These are phyloP conservation scores for Candida labiduridarum DNA, from an alignment of 1,139 yeast species.

Conservation along the genomic window DNA sequence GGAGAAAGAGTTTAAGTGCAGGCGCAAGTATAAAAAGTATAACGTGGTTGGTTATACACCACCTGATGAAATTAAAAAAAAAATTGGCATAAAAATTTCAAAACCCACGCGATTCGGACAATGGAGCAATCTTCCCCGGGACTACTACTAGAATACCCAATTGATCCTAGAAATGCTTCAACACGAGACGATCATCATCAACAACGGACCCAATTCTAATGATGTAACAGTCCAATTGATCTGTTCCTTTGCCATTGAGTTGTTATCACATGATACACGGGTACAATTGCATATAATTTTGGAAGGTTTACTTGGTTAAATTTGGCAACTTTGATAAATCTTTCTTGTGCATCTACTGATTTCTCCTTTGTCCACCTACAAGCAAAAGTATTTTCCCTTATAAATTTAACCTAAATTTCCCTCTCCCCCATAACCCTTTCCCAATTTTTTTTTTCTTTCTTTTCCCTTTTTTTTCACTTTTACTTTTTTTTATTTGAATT, in stretches of 20 bases:
- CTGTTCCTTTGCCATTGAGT: background rate
- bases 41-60: background rate
- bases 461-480: background rate
- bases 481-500: background rate
- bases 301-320: background rate
- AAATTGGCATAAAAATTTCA: background rate
- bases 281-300: background rate
- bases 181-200: constrained; percentile 1
- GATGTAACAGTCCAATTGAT: background rate
- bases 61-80: constrained; percentile 3
- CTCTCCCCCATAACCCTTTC: background rate
- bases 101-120: constrained; percentile 2
- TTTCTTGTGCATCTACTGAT: constrained; percentile 4
- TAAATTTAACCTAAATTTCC: background rate
- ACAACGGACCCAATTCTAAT: background rate
- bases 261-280: background rate
- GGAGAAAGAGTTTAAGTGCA: background rate
- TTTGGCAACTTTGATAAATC: too few species aligned
- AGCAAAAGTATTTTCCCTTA: background rate
- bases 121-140: constrained; percentile 9
- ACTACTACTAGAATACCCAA: background rate
- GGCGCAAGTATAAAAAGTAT: background rate
- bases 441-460: constrained; percentile 3
- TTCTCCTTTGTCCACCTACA: background rate
- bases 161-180: background rate